phyloP scores from a whole-genome alignment of 2,329 filamentous ascomycete species.

The Ophiostoma perfectum region DNA sequence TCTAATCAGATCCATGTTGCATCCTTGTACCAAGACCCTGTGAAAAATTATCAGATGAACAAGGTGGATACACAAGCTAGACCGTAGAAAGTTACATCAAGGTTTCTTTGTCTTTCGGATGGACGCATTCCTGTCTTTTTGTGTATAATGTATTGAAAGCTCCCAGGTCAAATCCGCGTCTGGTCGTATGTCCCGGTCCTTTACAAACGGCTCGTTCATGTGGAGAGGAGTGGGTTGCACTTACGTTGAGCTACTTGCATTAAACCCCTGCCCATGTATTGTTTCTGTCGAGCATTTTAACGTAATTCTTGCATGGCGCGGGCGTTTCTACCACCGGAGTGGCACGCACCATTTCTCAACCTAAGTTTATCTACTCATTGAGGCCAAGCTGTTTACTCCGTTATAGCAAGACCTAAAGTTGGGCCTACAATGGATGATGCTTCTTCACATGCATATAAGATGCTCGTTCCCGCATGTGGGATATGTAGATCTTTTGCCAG shows the following conservation, averaged over 20 bases:
- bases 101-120: background rate
- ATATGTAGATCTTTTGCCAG: background rate
- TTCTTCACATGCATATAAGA: constrained; percentile 10
- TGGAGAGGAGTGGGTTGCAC: too few species aligned
- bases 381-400: too few species aligned
- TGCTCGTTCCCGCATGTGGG: background rate
- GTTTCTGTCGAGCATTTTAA: too few species aligned
- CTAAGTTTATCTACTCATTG: too few species aligned
- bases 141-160: background rate
- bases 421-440: too few species aligned
- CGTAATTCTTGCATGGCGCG: too few species aligned
- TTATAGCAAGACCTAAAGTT: too few species aligned
- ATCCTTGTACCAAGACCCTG: background rate
- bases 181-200: background rate
- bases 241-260: too few species aligned
- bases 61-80: background rate
- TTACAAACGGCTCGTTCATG: background rate
- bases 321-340: background rate
- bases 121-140: background rate
- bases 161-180: background rate
- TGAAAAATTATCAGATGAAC: background rate
- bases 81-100: background rate
- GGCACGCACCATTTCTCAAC: background rate
- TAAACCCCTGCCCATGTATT: too few species aligned
- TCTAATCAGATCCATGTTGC: background rate